phyloP scores from a whole-genome alignment of 148 eudicot genomes.

The Beta vulgaris region DNA sequence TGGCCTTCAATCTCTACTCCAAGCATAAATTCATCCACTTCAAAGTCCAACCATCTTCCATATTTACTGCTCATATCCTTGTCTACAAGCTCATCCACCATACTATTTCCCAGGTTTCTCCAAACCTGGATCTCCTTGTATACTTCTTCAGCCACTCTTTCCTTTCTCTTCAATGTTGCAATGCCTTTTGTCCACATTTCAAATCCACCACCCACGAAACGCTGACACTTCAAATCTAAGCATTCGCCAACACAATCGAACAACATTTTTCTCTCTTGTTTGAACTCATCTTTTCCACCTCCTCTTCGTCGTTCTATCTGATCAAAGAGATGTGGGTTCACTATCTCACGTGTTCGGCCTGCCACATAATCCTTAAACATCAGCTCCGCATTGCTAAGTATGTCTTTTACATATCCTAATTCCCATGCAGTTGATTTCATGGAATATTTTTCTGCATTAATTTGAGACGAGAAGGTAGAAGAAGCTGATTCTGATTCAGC shows the following conservation, averaged over 20 bases:
- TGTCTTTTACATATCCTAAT: constrained; percentile 56
- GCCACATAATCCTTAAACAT: constrained; percentile 62
- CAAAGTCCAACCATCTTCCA: constrained; percentile 83
- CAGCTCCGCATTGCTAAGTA: constrained; percentile 51
- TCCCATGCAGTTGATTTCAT: constrained; percentile 53
- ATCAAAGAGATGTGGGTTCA: constrained; percentile 64
- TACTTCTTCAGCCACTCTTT: constrained; percentile 61
- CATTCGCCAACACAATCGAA: constrained; percentile 79
- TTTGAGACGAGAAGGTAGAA: constrained; percentile 36
- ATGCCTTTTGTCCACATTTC: constrained; percentile 56
- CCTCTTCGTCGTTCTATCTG: constrained; percentile 55
- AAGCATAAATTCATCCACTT: constrained; percentile 61
- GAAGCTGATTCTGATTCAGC: constrained; percentile 84
- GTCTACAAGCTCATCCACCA: constrained; percentile 94
- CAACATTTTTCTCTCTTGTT: constrained; percentile 45
- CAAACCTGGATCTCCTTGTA: constrained; percentile 59
- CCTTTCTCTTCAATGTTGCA: constrained; percentile 49
- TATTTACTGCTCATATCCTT: constrained; percentile 76
- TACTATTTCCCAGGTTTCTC: constrained; percentile 57
- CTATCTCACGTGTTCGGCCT: constrained; percentile 55
- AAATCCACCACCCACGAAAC: constrained; percentile 46
- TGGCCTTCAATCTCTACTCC: constrained; percentile 62
- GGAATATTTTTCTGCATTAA: constrained; percentile 19
- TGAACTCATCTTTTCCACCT: constrained; percentile 19
- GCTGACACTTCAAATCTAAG: constrained; percentile 57